Evolutionary conservation across 2,329 filamentous ascomycete species (phyloP).

Genomic region (Chalara sp.): DNA sequence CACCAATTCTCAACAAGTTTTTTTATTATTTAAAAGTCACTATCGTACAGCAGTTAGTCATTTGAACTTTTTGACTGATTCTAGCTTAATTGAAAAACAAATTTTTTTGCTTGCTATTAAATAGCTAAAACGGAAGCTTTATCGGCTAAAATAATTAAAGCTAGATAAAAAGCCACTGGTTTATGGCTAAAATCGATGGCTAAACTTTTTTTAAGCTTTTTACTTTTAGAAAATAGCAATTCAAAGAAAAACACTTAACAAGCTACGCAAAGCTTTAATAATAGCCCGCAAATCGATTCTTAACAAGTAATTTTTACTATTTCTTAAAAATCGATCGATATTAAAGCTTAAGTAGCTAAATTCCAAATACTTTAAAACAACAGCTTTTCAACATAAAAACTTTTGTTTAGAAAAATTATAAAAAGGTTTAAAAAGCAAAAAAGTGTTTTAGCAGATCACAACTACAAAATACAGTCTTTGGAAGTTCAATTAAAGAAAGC

Average conservation of each 20-base stretch:
- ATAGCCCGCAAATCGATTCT: background rate
- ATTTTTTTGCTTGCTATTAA: background rate
- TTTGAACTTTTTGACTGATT: background rate
- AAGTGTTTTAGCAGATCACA: background rate
- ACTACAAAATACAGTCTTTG: background rate
- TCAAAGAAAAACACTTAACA: background rate
- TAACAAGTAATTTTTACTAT: background rate
- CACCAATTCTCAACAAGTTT: too few species aligned
- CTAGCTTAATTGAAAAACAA: background rate
- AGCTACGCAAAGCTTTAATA: background rate
- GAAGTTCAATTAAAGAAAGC: background rate
- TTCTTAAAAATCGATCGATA: background rate
- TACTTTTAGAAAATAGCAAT: background rate
- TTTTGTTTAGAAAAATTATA: conserved; percentile 2
- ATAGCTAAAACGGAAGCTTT: background rate
- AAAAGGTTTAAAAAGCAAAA: background rate
- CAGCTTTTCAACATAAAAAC: background rate
- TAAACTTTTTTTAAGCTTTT: background rate
- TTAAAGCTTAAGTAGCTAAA: background rate
- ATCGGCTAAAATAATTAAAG: background rate
- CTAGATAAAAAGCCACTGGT: background rate
- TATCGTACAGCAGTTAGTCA: background rate
- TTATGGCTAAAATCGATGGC: background rate
- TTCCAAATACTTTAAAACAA: background rate
- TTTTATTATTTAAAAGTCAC: background rate